Evolutionary conservation across 441 rosid genomes (phyloP), one percentile per base, ranked within the genome.

Genomic region (Gossypium lobatum): DNA sequence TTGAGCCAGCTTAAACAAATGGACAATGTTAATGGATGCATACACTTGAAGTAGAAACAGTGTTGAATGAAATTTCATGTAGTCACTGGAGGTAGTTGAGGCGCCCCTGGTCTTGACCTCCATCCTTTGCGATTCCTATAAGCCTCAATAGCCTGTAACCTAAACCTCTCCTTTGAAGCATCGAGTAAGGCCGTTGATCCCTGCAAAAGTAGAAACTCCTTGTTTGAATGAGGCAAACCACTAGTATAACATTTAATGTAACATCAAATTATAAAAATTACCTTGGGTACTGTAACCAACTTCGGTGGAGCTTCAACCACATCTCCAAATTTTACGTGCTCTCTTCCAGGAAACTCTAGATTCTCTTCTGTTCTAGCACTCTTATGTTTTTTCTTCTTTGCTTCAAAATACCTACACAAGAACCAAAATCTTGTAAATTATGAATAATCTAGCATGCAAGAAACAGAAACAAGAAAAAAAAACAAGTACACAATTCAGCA

Each of bases 241-340:
- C 28, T 42, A 10, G 13, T 6, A 53, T 4, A 50, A 64, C 14
- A 3, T 60, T 54, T 54, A 72, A 31, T 11, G 42, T n/a, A 53
- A 45, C 20, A 34, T n/a, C 4, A 52, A 50, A 42, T 26, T 48
- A 42, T 64, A 28, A 52, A 37, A 50, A 65, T 17, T 75, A 90
- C 96, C 96, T 88, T 95, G 10, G 94, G 96, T 73, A 87, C n/a
- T 11, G 78, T 39, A 67, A 78, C 77, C 77, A 94, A 78, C 77
- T 91, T 91, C 3, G 91, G 97, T 13, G 98, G 97, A 76, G 95
- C 94, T 79, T 84, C 83, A 64, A 89, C 97, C 45, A 94, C 88
- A 6, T 94, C 97, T 28, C 98, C 98, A 75, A 94, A 94, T 76
- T 76, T 71, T 7, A 94, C 84, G 69, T 83, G 81, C 72, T 92